Evolutionary conservation across 179 eudicot species (phyloP).

Genomic region (Spinacia oleracea): DNA sequence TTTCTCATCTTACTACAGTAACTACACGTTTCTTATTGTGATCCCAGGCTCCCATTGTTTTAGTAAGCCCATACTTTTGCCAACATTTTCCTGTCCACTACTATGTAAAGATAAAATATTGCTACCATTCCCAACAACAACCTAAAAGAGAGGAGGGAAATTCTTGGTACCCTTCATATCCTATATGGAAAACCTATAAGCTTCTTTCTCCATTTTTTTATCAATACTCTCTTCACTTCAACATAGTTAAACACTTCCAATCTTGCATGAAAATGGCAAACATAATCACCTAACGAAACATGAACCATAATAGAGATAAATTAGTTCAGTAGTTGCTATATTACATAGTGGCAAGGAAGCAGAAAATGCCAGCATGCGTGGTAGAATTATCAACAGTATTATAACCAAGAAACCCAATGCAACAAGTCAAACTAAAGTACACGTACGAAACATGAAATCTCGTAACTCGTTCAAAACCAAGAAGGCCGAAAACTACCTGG

Average conservation of each 20-base stretch:
- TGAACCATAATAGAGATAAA: neutral
- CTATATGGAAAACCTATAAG: neutral
- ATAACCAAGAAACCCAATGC: neutral
- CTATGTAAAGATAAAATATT: neutral
- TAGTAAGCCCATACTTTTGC: neutral
- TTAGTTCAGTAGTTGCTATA: neutral
- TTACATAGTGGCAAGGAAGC: neutral
- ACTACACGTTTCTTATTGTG: neutral
- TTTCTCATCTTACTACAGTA: neutral
- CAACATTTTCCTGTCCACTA: neutral
- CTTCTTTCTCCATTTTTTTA: neutral
- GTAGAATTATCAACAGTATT: neutral
- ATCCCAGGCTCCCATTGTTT: neutral
- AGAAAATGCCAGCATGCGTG: neutral
- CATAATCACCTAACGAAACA: neutral
- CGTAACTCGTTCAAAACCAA: neutral
- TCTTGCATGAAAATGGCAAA: neutral
- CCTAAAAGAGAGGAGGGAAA: neutral
- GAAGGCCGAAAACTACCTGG: slow-evolving; percentile 49
- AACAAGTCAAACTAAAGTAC: neutral
- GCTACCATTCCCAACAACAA: neutral
- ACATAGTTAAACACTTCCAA: neutral
- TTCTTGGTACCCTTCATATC: neutral
- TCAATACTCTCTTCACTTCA: neutral
- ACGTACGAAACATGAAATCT: neutral